A percentile compares a stretch with the other conserved stretches of the same genome.
These are phyloP conservation scores for Candolleomyces efflorescens DNA, from an alignment of 768 basidiomycete species.

Conservation along the genomic window DNA sequence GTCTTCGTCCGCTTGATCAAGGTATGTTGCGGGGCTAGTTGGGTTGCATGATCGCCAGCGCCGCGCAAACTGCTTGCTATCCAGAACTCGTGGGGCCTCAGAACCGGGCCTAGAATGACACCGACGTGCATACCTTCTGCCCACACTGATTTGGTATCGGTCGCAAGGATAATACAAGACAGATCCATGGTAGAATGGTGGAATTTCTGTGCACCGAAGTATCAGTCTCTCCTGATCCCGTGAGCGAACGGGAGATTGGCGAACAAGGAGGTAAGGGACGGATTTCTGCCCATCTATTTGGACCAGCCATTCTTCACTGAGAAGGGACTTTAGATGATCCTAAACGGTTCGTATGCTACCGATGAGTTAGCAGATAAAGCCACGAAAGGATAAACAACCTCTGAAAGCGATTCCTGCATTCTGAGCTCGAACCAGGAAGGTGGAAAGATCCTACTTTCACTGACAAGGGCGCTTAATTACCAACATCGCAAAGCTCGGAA, in stretches of 20 bases:
- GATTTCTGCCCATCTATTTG: slow-evolving; percentile 58
- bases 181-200: slow-evolving; percentile 49
- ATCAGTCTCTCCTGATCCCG: background rate
- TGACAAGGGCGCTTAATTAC: no score
- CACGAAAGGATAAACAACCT: slow-evolving; percentile 14
- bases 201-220: slow-evolving; percentile 52
- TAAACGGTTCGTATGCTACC: slow-evolving; percentile 18
- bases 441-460: no score
- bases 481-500: no score
- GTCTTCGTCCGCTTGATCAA: slow-evolving; percentile 46
- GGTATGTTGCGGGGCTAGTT: slow-evolving; percentile 22
- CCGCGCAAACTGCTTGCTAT: slow-evolving; percentile 55
- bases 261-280: slow-evolving; percentile 68
- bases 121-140: slow-evolving; percentile 51
- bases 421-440: background rate
- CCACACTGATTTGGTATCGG: slow-evolving; percentile 75
- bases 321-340: slow-evolving; percentile 53
- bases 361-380: background rate
- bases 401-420: slow-evolving; percentile 12
- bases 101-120: slow-evolving; percentile 12
- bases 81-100: slow-evolving; percentile 37
- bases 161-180: slow-evolving; percentile 58
- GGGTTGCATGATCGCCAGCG: slow-evolving; percentile 66
- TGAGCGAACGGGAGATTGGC: background rate
- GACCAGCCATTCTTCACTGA: slow-evolving; percentile 71